Percentiles rank a stretch among this genome's conserved stretches.
These are phyloP conservation scores for Talaromyces trachyspermus DNA, from an alignment of 495 filamentous ascomycete genomes.

Conservation along the genomic window DNA sequence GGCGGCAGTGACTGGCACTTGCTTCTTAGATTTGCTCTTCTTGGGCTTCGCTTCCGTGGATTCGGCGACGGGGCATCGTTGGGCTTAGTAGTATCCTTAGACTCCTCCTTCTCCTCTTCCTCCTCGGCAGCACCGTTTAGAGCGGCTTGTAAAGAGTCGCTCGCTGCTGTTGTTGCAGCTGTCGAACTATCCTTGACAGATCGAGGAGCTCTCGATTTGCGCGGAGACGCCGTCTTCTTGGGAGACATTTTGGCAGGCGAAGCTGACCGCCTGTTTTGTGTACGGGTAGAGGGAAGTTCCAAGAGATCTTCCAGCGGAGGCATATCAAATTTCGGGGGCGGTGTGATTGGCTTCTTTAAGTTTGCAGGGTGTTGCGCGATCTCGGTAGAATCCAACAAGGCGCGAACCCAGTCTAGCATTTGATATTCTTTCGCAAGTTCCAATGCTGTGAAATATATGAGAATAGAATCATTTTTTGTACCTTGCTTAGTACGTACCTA, in stretches of 20 bases:
- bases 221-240: constrained; percentile 52
- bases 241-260: constrained; percentile 51
- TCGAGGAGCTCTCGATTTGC: constrained; percentile 64
- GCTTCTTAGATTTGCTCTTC: constrained; percentile 14
- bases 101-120: constrained; percentile 15
- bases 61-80: constrained; percentile 24
- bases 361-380: constrained; percentile 52
- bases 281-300: constrained; percentile 29
- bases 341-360: constrained; percentile 57
- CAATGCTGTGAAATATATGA: constrained; percentile 51
- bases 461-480: background rate
- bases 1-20: constrained; percentile 28
- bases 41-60: constrained; percentile 19
- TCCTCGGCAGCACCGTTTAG: constrained; percentile 37
- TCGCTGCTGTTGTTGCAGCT: constrained; percentile 40
- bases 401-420: constrained; percentile 81
- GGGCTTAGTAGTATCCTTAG: constrained; percentile 18
- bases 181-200: constrained; percentile 43
- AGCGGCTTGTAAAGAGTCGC: constrained; percentile 42
- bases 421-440: constrained; percentile 75
- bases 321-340: constrained; percentile 60
- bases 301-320: constrained; percentile 36
- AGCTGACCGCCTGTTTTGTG: constrained; percentile 45
- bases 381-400: constrained; percentile 72
- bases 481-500: constrained; percentile 49